A percentile compares a stretch with the other conserved stretches of the same genome.
Conservation (phyloP, 2,329 filamentous ascomycete genomes). For the Chaetomiaceae sp. region DNA sequence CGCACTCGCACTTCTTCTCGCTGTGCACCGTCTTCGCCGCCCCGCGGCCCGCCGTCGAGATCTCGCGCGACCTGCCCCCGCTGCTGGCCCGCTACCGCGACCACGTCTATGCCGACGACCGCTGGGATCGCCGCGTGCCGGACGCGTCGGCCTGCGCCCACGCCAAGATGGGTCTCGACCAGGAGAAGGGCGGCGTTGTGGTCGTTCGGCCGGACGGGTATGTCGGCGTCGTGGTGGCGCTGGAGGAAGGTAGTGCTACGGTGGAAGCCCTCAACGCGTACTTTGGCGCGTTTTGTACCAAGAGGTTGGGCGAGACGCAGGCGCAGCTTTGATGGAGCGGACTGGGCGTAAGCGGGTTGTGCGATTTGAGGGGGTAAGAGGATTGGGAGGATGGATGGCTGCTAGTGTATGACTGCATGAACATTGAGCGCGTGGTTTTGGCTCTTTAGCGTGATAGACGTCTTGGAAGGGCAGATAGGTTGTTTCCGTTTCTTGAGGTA, state of each 20-base stretch:
- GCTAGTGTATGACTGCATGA: no score
- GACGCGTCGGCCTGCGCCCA: constrained; percentile 69
- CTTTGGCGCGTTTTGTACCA: constrained; percentile 67
- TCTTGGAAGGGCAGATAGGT: no score
- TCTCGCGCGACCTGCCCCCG: constrained; percentile 62
- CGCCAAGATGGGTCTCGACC: constrained; percentile 75
- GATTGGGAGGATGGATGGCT: not conserved
- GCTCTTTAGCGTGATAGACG: no score
- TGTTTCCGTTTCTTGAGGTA: no score
- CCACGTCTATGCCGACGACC: constrained; percentile 81
- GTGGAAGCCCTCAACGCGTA: constrained; percentile 78
- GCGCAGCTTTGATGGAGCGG: constrained; percentile 13
- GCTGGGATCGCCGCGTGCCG: constrained; percentile 64
- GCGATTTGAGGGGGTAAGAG: no score
- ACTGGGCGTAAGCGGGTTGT: no score
- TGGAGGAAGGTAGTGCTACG: constrained; percentile 72
- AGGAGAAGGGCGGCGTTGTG: constrained; percentile 69
- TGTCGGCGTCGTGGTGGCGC: constrained; percentile 65
- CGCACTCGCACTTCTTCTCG: constrained; percentile 77
- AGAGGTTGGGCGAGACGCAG: constrained; percentile 33
- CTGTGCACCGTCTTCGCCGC: constrained; percentile 69
- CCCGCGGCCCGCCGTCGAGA: constrained; percentile 63
- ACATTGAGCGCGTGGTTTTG: no score
- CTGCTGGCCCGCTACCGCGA: constrained; percentile 69
- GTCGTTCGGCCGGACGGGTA: constrained; percentile 85